phyloP scores from a whole-genome alignment of 108 stramenopile genomes.

The Cyclotella cryptica region DNA sequence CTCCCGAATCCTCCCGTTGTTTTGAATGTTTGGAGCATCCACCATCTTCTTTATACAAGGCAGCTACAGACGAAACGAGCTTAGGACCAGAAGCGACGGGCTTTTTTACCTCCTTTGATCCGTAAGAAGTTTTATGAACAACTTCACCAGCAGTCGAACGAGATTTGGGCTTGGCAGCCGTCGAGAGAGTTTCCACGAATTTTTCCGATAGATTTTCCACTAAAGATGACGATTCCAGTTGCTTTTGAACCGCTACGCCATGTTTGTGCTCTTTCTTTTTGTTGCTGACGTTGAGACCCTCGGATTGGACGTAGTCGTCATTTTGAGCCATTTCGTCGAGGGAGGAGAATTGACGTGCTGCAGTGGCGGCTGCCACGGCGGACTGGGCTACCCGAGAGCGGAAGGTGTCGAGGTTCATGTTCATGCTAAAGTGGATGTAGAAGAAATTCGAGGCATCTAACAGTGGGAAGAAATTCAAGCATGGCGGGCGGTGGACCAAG shows the following conservation, averaged over 20 bases:
- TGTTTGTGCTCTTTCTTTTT: conserved; percentile 23
- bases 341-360: conserved; percentile 44
- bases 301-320: conserved; percentile 49
- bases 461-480: too few species aligned
- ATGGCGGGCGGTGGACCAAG: too few species aligned
- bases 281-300: conserved; percentile 37
- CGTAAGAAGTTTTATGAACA: neutral
- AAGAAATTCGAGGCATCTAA: too few species aligned
- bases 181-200: conserved; percentile 40
- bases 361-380: conserved; percentile 38
- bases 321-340: conserved; percentile 56
- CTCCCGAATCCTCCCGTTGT: neutral
- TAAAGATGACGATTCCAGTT: conserved; percentile 17
- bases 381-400: conserved; percentile 39
- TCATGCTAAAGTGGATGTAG: neutral
- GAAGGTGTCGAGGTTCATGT: conserved; percentile 28
- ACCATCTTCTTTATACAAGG: conserved; percentile 24
- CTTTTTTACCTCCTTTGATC: conserved; percentile 11
- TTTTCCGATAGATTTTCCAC: conserved; percentile 32
- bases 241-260: conserved; percentile 2
- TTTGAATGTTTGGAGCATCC: neutral
- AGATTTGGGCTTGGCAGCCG: conserved; percentile 16
- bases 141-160: neutral
- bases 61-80: conserved; percentile 31
- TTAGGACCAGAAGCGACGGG: neutral